Percentiles rank a stretch among this genome's conserved stretches.
These are phyloP conservation scores for Cladobotryum protrusum DNA, from an alignment of 2,329 filamentous ascomycete genomes.

Conservation along the genomic window DNA sequence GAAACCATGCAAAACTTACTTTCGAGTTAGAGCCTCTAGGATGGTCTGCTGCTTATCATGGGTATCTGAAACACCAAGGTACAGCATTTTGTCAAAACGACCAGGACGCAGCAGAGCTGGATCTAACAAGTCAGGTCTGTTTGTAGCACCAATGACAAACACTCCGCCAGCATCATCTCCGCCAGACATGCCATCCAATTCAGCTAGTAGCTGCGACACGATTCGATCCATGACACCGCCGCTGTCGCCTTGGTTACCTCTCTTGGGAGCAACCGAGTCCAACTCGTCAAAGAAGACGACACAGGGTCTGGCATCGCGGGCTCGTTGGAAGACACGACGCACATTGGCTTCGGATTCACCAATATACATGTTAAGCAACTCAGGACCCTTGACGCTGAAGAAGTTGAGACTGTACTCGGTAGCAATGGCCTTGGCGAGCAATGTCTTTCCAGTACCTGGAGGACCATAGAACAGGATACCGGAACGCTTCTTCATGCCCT, in stretches of 20 bases:
- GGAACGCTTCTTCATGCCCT: constrained; percentile 96
- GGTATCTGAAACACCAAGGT: constrained; percentile 91
- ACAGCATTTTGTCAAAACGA: constrained; percentile 97
- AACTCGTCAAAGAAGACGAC: constrained; percentile 93
- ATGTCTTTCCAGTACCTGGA: constrained; percentile 83
- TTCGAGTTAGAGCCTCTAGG: constrained; percentile 86
- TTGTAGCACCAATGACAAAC: constrained; percentile 95
- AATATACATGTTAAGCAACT: constrained; percentile 93
- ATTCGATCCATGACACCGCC: constrained; percentile 98
- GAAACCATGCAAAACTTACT: constrained; percentile 50
- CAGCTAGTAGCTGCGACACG: constrained; percentile 87
- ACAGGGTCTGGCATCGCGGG: constrained; percentile 77
- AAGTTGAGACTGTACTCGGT: constrained; percentile 93
- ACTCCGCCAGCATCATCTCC: constrained; percentile 82
- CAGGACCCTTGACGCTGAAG: constrained; percentile 88
- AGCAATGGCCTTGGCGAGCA: constrained; percentile 88
- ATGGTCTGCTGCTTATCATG: constrained; percentile 96
- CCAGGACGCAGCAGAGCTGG: constrained; percentile 83
- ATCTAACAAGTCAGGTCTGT: constrained; percentile 87
- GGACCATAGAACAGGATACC: constrained; percentile 90
- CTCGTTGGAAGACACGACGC: constrained; percentile 79
- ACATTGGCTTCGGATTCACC: constrained; percentile 92
- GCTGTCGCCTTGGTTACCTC: constrained; percentile 94
- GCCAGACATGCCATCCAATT: constrained; percentile 96
- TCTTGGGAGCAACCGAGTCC: constrained; percentile 89